Base-by-base conservation (phyloP, 805 yeast genomes). In the Saturnispora halmiae region DNA sequence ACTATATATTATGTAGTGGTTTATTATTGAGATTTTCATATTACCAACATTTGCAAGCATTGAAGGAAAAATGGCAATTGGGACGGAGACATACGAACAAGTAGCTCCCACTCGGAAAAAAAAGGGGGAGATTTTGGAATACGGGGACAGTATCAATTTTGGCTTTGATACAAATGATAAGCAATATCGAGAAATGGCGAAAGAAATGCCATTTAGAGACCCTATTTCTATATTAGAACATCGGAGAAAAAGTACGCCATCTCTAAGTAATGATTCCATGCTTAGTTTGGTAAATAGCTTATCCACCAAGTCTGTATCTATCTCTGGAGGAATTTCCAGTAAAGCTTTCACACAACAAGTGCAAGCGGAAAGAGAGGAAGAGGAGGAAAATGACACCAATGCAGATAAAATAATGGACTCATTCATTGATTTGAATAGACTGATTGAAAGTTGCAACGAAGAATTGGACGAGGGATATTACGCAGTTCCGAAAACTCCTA, bases 401-500 rank as follows among this genome's bases (percentile, higher is more conserved):
- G n/a, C n/a, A n/a, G n/a, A n/a, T n/a, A n/a, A n/a, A 28, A 20
- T 36, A 29, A 11, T 36, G 21, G 25, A 22, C 5, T 28, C 39
- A 6, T 36, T 36, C 11, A 28, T 36, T n/a, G 39, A 36, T 36
- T 20, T 36, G 14, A 16, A 36, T 21, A 36, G 26, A 20, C 13
- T 36, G 21, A 19, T n/a, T n/a, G 20, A 21, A 21, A 30, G 16
- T 36, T 22, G 26, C 26, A 21, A 36, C 8, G 39, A 11, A 4
- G n/a, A 14, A n/a, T 19, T 3, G 29, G 6, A 15, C 13, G 29
- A 29, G n/a, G 28, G 18, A 1, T 15, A 13, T 14, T 6, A 11
- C 5, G 6, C n/a, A 27, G n/a, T n/a, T 10, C 30, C 30, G n/a
- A 10, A 27, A 27, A 27, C 30, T 7, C 30, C 30, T 10, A 27